Percentiles rank a stretch among this genome's conserved stretches.
These are phyloP conservation scores for Phytophthora capsici DNA, from an alignment of 352 stramenopile genomes.

Conservation along the genomic window DNA sequence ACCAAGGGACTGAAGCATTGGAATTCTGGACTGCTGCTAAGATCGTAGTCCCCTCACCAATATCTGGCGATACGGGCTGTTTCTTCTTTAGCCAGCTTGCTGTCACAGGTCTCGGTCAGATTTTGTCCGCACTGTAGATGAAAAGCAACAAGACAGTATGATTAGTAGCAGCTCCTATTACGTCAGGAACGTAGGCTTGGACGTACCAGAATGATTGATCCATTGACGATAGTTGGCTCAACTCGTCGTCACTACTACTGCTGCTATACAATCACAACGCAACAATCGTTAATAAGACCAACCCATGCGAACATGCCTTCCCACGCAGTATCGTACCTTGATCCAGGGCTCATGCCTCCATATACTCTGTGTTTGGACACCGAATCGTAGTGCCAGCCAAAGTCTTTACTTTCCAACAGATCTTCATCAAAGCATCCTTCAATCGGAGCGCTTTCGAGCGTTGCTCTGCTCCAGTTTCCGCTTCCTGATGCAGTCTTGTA, in stretches of 20 bases:
- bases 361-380: conserved; percentile 53
- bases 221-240: conserved; percentile 74
- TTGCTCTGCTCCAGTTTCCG: conserved; percentile 60
- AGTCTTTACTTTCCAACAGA: conserved; percentile 41
- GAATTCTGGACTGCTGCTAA: conserved; percentile 77
- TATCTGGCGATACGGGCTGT: conserved; percentile 66
- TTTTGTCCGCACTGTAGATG: conserved; percentile 44
- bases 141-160: neutral
- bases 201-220: conserved; percentile 72
- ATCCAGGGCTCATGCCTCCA: conserved; percentile 51
- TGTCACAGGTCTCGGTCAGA: conserved; percentile 47
- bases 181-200: neutral
- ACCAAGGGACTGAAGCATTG: conserved; percentile 73
- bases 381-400: conserved; percentile 37
- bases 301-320: no score
- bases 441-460: conserved; percentile 71
- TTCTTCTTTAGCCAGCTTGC: conserved; percentile 68
- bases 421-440: conserved; percentile 55
- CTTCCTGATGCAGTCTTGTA: conserved; percentile 78
- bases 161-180: conserved; percentile 6
- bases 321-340: conserved; percentile 44
- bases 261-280: conserved; percentile 38
- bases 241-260: conserved; percentile 83
- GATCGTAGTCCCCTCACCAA: conserved; percentile 59
- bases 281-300: neutral